Evolutionary conservation across 1,139 yeast species (phyloP).

Genomic region (Yamadazyma diospyri): DNA sequence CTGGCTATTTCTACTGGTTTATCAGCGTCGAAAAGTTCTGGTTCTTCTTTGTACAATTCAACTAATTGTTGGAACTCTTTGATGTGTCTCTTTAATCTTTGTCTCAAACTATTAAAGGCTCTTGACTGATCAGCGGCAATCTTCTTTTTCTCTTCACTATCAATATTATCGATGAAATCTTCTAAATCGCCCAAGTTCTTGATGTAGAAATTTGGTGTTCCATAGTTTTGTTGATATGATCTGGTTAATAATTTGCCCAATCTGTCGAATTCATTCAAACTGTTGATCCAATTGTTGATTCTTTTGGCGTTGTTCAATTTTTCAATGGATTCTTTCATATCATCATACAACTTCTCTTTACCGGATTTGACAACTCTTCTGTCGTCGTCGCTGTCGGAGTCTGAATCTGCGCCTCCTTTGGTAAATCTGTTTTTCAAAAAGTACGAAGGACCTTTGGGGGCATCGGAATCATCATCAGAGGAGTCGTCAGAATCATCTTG

Average conservation of each 20-base stretch:
- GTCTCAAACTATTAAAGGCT: constrained; percentile 84
- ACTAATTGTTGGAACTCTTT: constrained; percentile 64
- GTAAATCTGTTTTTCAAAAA: constrained; percentile 54
- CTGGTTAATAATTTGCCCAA: constrained; percentile 63
- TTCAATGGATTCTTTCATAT: constrained; percentile 66
- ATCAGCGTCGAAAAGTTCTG: constrained; percentile 67
- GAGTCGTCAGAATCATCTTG: constrained; percentile 41
- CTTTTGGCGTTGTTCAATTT: constrained; percentile 68
- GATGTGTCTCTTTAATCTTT: constrained; percentile 78
- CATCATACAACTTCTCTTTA: constrained; percentile 88
- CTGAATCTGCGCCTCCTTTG: constrained; percentile 42
- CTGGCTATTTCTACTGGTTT: constrained; percentile 22
- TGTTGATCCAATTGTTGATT: constrained; percentile 77
- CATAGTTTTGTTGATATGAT: constrained; percentile 70
- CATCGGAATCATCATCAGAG: constrained; percentile 32
- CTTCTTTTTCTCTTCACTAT: constrained; percentile 56
- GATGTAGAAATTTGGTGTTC: constrained; percentile 70
- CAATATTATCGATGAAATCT: constrained; percentile 55
- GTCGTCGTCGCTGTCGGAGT: constrained; percentile 59
- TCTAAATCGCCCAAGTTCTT: constrained; percentile 71
- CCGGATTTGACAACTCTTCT: constrained; percentile 90
- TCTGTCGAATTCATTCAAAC: constrained; percentile 75
- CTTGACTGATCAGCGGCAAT: constrained; percentile 81
- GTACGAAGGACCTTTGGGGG: constrained; percentile 52
- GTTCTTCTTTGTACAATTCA: constrained; percentile 61